Conservation (phyloP, 495 filamentous ascomycete genomes). For the Neurospora sp. region DNA sequence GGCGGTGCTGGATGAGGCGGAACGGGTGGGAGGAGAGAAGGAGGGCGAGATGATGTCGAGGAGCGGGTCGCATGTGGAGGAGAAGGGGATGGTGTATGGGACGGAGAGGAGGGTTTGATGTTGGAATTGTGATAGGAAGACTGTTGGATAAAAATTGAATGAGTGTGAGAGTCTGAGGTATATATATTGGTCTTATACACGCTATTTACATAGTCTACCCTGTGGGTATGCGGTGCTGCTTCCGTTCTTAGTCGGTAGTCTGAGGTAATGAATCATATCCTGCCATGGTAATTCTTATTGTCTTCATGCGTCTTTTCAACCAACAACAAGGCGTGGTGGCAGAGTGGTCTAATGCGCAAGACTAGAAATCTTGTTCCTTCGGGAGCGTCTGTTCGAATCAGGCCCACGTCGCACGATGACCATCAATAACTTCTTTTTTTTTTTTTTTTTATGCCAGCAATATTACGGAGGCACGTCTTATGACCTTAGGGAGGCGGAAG, state of each 20-base stretch:
- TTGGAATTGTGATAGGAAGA: neutral
- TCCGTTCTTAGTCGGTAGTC: too few relatives aligned
- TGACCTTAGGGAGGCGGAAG: neutral
- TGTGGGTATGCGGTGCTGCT: too few relatives aligned
- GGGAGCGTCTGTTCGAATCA: neutral
- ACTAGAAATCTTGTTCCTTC: neutral
- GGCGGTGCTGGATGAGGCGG: conserved; percentile 31
- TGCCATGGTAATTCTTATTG: neutral
- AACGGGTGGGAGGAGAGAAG: conserved; percentile 16
- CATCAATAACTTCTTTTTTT: neutral
- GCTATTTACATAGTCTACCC: too few relatives aligned
- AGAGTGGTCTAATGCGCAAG: neutral
- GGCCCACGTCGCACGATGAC: neutral
- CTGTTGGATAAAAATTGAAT: neutral
- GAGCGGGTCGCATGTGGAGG: conserved; percentile 1
- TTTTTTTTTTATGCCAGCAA: neutral
- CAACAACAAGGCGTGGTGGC: neutral
- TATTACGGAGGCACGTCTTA: neutral
- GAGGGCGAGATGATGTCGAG: conserved; percentile 7
- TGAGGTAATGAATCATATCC: neutral
- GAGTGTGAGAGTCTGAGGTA: neutral
- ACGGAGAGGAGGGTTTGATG: neutral
- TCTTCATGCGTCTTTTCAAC: neutral
- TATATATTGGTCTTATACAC: too few relatives aligned
- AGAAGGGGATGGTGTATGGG: neutral